These are phyloP conservation scores for Gracilaria vermiculophylla DNA, from an alignment of 23 red algal genomes.

Conservation along the genomic window DNA sequence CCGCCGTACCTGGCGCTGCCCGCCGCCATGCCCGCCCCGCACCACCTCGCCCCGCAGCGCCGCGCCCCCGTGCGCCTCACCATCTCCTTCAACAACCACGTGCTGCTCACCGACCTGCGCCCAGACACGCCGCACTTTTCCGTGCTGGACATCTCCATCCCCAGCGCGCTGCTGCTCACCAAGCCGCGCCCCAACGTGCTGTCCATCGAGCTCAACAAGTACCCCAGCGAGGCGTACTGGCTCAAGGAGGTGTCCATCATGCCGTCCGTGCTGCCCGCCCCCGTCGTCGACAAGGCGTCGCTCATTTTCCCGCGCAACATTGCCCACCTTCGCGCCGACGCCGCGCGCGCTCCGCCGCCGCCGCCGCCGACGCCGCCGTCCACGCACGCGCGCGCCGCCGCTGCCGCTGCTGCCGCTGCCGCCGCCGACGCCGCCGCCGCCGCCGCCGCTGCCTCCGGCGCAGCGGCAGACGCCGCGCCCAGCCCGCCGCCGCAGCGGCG, in stretches of 20 bases:
- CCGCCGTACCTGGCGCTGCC: not conserved
- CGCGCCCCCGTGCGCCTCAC: not conserved
- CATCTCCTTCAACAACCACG: slow-evolving; percentile 6
- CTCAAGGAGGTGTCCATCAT: slow-evolving; percentile 42
- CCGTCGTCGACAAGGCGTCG: slow-evolving; percentile 10
- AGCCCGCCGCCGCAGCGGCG: not conserved
- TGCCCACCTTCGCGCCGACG: not conserved
- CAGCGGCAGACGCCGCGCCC: not conserved
- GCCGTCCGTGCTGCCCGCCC: slow-evolving; percentile 32
- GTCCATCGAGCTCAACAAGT: slow-evolving; percentile 27
- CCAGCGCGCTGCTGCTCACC: not conserved
- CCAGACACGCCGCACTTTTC: slow-evolving; percentile 16
- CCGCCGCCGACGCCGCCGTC: not conserved
- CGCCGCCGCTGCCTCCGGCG: not conserved
- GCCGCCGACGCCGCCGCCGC: not conserved
- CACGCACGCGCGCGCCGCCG: not conserved
- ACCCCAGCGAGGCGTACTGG: slow-evolving; percentile 25
- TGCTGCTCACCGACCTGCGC: not conserved
- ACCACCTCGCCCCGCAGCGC: not conserved
- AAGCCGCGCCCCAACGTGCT: slow-evolving; percentile 32
- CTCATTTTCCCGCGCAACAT: slow-evolving; percentile 20
- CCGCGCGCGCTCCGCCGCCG: too few species aligned
- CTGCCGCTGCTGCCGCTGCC: not conserved
- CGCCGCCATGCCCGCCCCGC: not conserved
- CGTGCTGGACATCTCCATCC: slow-evolving; percentile 19